Percentiles rank a stretch among this genome's conserved stretches.
Evolutionary conservation across 768 basidiomycete genomes (phyloP).

Genomic region (Calocybe cyanea): DNA sequence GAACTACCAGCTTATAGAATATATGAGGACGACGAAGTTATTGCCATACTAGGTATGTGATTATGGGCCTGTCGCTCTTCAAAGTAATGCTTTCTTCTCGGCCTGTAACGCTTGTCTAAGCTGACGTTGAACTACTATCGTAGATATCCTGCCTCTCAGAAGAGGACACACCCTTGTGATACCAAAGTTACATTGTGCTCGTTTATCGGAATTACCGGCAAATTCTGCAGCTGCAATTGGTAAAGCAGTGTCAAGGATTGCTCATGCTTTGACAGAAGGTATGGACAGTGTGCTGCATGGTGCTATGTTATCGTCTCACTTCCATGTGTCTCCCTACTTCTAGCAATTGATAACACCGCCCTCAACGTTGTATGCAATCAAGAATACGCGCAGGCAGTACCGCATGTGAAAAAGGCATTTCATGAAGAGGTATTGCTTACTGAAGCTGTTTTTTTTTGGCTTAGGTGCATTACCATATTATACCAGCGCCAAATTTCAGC

Average conservation of each 20-base stretch:
- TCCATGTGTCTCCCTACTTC: neutral
- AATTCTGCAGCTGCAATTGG: slow-evolving; percentile 59
- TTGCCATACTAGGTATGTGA: slow-evolving; percentile 59
- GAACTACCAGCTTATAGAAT: slow-evolving; percentile 45
- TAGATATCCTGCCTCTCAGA: slow-evolving; percentile 68
- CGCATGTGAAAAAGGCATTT: slow-evolving; percentile 48
- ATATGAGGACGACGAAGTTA: slow-evolving; percentile 58
- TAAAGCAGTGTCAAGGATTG: slow-evolving; percentile 55
- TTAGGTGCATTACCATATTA: slow-evolving; percentile 75
- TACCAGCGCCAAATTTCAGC: slow-evolving; percentile 59
- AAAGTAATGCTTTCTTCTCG: neutral
- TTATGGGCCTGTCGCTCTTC: neutral
- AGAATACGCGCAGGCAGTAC: slow-evolving; percentile 77
- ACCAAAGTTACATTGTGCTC: slow-evolving; percentile 59
- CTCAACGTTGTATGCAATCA: slow-evolving; percentile 79
- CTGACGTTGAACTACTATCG: neutral
- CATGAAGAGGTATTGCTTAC: neutral
- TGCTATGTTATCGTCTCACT: no score
- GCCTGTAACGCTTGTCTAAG: neutral
- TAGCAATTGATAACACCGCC: slow-evolving; percentile 61
- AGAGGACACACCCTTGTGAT: slow-evolving; percentile 68
- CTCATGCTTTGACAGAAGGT: slow-evolving; percentile 63
- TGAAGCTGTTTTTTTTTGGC: slow-evolving; percentile 1
- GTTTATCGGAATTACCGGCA: slow-evolving; percentile 61
- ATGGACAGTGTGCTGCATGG: neutral